Base-by-base conservation (phyloP, 2,329 filamentous ascomycete species). In the Talaromyces marneffei region DNA sequence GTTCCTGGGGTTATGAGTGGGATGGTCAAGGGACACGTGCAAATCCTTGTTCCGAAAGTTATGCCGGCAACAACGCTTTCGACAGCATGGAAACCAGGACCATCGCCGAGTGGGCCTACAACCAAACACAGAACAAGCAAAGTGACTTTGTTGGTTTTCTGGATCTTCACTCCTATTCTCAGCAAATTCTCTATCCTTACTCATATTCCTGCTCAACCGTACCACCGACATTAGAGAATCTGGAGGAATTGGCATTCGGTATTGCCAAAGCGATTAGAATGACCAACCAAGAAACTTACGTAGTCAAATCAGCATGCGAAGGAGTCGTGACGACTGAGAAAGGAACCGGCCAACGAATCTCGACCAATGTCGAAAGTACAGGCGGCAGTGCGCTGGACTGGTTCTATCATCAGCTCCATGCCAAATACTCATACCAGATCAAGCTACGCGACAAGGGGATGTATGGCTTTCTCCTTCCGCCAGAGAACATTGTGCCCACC, bases 111-210 rank as follows among this genome's bases (percentile, higher is more conserved):
- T 99, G 93, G 93, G 90, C 91, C 0, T 85, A 81, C 68, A 93
- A 91, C 70, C 83, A 96, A 73, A 91, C 88, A 0, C 79, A 83
- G 7, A 80, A 85, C 66, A 85, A 88, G 71, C 87, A 88, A 60
- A 86, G 87, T 57, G 82, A 88, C 16, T 91, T 97, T 66, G 84
- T 92, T n/a, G 91, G 88, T 2, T 88, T 95, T 65, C 72, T 97
- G 48, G 94, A 99, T 72, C 81, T 97, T 27, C 94, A 99, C 75
- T 93, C 91, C 1, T 99, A 97, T 74, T 95, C 91, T 0, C 92
- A 99, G 76, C 90, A 97, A 75, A 88, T 99, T 23, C 82, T 97
- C 8, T 97, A 94, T 72, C 94, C 94, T 0, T 97, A 92, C 73
- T 87, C 90, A 4, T 96, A 91, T 76, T 90, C 90, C 12, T 99